phyloP scores from a whole-genome alignment of 1,284 basidiomycete species.

The Schizophyllum amplum region DNA sequence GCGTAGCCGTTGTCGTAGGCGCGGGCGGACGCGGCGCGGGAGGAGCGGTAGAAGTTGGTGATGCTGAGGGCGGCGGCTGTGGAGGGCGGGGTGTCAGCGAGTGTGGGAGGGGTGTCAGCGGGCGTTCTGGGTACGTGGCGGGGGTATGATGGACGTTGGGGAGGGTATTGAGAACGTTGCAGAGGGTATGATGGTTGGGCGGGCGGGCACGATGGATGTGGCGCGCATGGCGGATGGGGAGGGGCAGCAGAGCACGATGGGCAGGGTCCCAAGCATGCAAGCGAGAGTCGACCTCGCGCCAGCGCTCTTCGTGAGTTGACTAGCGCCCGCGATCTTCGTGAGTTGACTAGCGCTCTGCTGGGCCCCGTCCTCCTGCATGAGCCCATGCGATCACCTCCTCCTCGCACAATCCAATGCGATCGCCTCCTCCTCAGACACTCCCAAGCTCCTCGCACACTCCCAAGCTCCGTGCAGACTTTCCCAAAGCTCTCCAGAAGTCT shows the following conservation, averaged over 20 bases:
- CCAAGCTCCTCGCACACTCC: too few relatives aligned
- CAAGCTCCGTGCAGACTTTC: too few relatives aligned
- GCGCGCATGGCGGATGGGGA: too few relatives aligned
- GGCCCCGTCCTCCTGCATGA: too few relatives aligned
- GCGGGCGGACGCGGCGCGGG: constrained; percentile 61
- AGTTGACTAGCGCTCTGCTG: too few relatives aligned
- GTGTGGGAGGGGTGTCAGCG: neutral
- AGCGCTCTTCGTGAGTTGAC: too few relatives aligned
- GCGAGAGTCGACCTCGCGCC: too few relatives aligned
- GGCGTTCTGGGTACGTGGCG: too few relatives aligned
- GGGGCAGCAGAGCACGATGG: neutral
- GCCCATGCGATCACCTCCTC: too few relatives aligned
- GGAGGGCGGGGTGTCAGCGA: neutral
- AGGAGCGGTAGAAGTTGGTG: constrained; percentile 74
- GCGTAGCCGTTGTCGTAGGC: constrained; percentile 73
- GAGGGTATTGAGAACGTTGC: neutral
- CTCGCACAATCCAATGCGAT: too few relatives aligned
- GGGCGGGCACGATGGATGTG: neutral
- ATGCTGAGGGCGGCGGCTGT: constrained; percentile 72
- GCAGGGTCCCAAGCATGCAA: neutral
- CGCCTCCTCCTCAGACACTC: too few relatives aligned
- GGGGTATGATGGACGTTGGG: neutral
- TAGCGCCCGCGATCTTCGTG: too few relatives aligned
- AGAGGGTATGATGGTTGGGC: neutral
- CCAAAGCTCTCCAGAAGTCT: neutral